Evolutionary conservation across 1,139 yeast species (phyloP).

Genomic region (Hyphopichia buzzinii): DNA sequence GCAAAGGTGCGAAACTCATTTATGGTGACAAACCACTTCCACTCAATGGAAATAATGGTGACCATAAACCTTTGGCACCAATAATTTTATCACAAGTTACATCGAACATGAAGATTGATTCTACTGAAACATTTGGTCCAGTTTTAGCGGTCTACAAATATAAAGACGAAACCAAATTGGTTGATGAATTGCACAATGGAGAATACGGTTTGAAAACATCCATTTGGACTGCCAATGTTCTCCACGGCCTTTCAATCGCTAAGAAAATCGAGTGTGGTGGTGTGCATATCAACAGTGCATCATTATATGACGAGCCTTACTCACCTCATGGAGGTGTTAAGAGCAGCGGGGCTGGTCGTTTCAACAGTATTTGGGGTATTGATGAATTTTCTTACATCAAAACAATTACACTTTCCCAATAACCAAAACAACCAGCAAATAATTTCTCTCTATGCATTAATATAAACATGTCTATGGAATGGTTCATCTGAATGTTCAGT

Average conservation of each 20-base stretch:
- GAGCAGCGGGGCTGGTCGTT: constrained; percentile 50
- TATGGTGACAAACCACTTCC: constrained; percentile 17
- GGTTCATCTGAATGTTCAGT: too few relatives aligned
- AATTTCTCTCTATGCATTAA: too few relatives aligned
- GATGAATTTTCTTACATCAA: constrained; percentile 42
- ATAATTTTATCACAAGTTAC: constrained; percentile 35
- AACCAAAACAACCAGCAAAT: too few relatives aligned
- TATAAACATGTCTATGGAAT: too few relatives aligned
- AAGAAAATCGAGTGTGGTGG: constrained; percentile 42
- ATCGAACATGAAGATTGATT: constrained; percentile 28
- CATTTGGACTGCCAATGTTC: constrained; percentile 49
- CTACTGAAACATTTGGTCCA: constrained; percentile 50
- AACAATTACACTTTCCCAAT: constrained; percentile 27
- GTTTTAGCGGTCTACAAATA: constrained; percentile 37
- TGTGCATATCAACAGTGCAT: constrained; percentile 50
- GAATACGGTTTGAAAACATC: constrained; percentile 53
- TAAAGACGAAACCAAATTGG: constrained; percentile 25
- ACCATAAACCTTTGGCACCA: constrained; percentile 21
- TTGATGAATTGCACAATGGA: constrained; percentile 26
- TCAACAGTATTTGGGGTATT: constrained; percentile 52
- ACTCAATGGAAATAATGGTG: constrained; percentile 6
- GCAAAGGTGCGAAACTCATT: constrained; percentile 38
- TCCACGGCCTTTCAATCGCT: constrained; percentile 38
- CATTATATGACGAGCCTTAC: constrained; percentile 49
- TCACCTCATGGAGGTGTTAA: constrained; percentile 60